Evolutionary conservation across 1,284 basidiomycete genomes (phyloP).

Genomic region (Gymnopus androsaceus): DNA sequence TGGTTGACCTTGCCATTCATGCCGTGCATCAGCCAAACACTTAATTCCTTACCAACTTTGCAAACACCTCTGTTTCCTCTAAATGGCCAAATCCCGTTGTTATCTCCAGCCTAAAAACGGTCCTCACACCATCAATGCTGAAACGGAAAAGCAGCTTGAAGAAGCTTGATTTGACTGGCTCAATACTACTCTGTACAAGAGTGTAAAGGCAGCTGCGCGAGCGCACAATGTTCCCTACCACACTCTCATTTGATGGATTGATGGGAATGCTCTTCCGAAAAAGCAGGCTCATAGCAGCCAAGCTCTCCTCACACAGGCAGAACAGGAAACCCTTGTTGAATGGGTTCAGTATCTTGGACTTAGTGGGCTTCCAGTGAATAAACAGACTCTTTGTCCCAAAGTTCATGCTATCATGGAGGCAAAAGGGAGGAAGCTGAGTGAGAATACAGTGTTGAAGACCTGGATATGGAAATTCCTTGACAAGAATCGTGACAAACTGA

Average conservation of each 20-base stretch:
- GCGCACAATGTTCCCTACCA: neutral
- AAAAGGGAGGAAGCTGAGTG: neutral
- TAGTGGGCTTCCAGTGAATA: constrained; percentile 21
- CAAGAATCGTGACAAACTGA: constrained; percentile 26
- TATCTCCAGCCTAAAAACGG: no score
- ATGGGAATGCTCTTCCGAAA: neutral
- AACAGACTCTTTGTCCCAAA: constrained; percentile 21
- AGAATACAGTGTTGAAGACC: constrained; percentile 14
- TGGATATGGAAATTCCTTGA: constrained; percentile 26
- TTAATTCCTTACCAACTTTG: no score
- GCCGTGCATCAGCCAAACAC: no score
- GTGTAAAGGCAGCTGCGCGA: neutral
- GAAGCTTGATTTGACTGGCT: neutral
- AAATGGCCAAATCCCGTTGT: no score
- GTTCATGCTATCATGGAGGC: constrained; percentile 20
- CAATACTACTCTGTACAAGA: neutral
- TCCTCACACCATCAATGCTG: neutral
- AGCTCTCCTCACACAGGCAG: constrained; percentile 20
- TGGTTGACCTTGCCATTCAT: no score
- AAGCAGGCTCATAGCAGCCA: constrained; percentile 21
- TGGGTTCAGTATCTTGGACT: constrained; percentile 26
- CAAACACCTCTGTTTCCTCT: no score
- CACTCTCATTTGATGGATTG: neutral
- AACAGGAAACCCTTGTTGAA: constrained; percentile 24
- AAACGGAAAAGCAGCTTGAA: neutral